Percentiles rank a stretch among this genome's conserved stretches.
Evolutionary conservation across 1,284 basidiomycete genomes (phyloP).

Genomic region (Schizophyllum amplum): DNA sequence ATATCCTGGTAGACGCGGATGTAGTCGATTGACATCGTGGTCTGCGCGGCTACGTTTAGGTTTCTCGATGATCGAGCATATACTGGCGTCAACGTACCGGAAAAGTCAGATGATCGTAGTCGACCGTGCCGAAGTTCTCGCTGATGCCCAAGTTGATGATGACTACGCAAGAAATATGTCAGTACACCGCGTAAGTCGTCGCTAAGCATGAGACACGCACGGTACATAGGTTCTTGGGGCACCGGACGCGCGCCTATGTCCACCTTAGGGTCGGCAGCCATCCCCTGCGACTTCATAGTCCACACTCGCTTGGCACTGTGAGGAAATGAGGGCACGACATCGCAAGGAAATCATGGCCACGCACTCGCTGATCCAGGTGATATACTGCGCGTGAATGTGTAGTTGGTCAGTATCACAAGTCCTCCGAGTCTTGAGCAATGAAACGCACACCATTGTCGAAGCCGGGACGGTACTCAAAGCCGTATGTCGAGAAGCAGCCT

Average conservation of each 20-base stretch:
- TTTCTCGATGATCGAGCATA: neutral
- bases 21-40: conserved; percentile 6
- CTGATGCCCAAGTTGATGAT: conserved; percentile 5
- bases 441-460: conserved; percentile 26
- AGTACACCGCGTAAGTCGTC: conserved; percentile 3
- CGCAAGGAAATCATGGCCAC: neutral
- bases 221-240: conserved; percentile 65
- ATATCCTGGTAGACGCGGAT: conserved; percentile 6
- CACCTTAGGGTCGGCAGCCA: conserved; percentile 48
- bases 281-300: conserved; percentile 56
- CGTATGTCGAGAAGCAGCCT: neutral
- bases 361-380: conserved; percentile 11
- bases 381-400: conserved; percentile 10
- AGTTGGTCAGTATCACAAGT: neutral
- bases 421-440: neutral
- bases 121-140: neutral
- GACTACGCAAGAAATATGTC: neutral
- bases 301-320: conserved; percentile 45
- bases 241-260: conserved; percentile 57
- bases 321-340: conserved; percentile 3
- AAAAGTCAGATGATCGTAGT: neutral
- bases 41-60: neutral
- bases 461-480: conserved; percentile 16
- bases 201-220: conserved; percentile 11
- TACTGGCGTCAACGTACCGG: neutral